A percentile compares a stretch with the other conserved stretches of the same genome.
Conservation (phyloP, 2,329 filamentous ascomycete species). For the Aspergillus tamarii region DNA sequence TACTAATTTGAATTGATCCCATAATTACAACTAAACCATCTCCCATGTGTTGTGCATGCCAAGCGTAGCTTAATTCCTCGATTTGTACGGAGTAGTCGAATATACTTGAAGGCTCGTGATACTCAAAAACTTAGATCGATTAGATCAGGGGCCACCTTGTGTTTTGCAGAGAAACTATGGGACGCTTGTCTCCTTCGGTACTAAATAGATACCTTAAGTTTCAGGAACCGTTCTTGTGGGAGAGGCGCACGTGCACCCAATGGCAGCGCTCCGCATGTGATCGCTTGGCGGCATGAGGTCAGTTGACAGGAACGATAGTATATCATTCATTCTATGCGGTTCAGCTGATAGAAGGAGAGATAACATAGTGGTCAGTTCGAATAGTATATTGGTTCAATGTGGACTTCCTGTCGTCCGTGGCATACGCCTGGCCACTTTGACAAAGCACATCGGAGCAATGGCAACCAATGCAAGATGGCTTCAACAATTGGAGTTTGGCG, state of each 20-base stretch:
- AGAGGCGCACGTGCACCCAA: background rate
- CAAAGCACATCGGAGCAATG: constrained; percentile 9
- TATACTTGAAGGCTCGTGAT: background rate
- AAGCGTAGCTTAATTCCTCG: background rate
- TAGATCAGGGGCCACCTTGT: background rate
- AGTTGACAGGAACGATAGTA: background rate
- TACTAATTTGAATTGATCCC: constrained; percentile 4
- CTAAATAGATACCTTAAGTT: background rate
- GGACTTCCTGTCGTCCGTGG: constrained; percentile 12
- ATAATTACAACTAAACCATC: background rate
- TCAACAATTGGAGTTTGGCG: constrained; percentile 11
- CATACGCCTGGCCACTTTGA: background rate
- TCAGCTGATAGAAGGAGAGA: background rate
- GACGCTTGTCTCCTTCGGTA: background rate
- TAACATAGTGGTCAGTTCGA: background rate
- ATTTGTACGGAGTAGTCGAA: no score
- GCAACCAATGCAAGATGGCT: background rate
- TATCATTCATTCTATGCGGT: background rate
- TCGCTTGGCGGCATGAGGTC: constrained; percentile 3
- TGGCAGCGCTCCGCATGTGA: constrained; percentile 1
- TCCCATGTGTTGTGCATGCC: background rate
- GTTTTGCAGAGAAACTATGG: background rate
- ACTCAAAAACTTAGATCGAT: background rate
- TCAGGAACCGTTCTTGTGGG: background rate
- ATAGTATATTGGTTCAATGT: background rate